A percentile compares a stretch with the other conserved stretches of the same genome.
These are phyloP conservation scores for Xenoacremonium recifei DNA, from an alignment of 2,329 filamentous ascomycete species.

Conservation along the genomic window DNA sequence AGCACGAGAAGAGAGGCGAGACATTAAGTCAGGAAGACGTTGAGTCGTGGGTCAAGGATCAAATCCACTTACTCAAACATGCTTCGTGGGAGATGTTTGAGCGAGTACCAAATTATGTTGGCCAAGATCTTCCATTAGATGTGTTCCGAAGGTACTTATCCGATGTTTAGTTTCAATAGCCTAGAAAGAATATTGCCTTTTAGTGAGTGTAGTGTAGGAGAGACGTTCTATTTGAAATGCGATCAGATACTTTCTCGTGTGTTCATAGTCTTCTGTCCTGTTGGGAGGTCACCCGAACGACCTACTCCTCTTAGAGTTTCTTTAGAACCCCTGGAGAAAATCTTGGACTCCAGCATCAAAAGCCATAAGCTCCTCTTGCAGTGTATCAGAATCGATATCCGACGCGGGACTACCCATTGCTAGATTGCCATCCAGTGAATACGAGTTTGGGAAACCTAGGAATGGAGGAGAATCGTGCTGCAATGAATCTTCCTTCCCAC, in stretches of 20 bases:
- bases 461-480: slow-evolving; percentile 7
- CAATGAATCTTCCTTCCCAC: slow-evolving; percentile 4
- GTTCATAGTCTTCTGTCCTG: too few relatives aligned
- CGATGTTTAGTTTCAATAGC: not conserved
- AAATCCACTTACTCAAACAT: slow-evolving; percentile 7
- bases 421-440: slow-evolving; percentile 3
- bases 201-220: too few relatives aligned
- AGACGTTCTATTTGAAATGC: too few relatives aligned
- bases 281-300: not conserved
- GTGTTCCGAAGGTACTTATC: not conserved
- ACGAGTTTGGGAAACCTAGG: slow-evolving; percentile 3
- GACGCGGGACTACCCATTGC: slow-evolving; percentile 2
- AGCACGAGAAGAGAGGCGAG: slow-evolving; percentile 1
- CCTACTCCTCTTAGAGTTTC: slow-evolving; percentile 2
- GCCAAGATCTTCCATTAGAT: slow-evolving; percentile 1
- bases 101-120: slow-evolving; percentile 5
- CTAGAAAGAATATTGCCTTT: too few relatives aligned
- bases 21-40: slow-evolving; percentile 1
- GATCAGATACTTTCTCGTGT: too few relatives aligned
- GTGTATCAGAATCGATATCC: slow-evolving; percentile 3
- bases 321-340: not conserved
- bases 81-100: slow-evolving; percentile 11
- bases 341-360: slow-evolving; percentile 2
- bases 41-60: slow-evolving; percentile 8
- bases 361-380: slow-evolving; percentile 1